phyloP scores from a whole-genome alignment of 2,329 filamentous ascomycete genomes.

The Daldinia sp. region DNA sequence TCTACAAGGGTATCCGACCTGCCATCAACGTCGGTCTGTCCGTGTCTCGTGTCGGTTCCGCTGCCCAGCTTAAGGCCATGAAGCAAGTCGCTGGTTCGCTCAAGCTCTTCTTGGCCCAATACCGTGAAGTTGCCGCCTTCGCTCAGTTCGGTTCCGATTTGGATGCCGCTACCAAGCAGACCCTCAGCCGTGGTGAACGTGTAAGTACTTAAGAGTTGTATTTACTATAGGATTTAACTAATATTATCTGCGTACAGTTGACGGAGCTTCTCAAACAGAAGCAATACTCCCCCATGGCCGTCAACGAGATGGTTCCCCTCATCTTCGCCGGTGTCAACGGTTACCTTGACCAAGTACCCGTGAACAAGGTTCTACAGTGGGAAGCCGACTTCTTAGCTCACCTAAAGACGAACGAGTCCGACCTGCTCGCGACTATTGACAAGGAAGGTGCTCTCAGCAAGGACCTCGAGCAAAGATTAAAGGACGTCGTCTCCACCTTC shows the following conservation, averaged over 20 bases:
- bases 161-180: constrained; percentile 99
- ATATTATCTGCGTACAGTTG: constrained; percentile 58
- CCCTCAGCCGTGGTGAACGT: constrained; percentile 96
- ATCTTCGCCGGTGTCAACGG: constrained; percentile 99
- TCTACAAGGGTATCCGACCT: constrained; percentile 99
- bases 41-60: constrained; percentile 99
- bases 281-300: constrained; percentile 98
- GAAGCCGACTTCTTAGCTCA: constrained; percentile 93
- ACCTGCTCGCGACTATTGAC: constrained; percentile 85
- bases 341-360: constrained; percentile 86
- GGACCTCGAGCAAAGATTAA: constrained; percentile 85
- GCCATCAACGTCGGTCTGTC: constrained; percentile 99
- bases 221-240: constrained; percentile 25
- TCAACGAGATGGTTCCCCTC: constrained; percentile 99
- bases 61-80: constrained; percentile 99
- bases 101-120: constrained; percentile 99
- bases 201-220: constrained; percentile 61
- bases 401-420: constrained; percentile 88
- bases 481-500: constrained; percentile 79
- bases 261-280: constrained; percentile 99
- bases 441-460: constrained; percentile 97
- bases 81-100: constrained; percentile 99
- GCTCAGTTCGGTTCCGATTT: constrained; percentile 99
- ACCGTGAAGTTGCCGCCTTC: constrained; percentile 99
- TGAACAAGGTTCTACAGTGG: constrained; percentile 90